Base-by-base conservation (phyloP, 2,329 filamentous ascomycete species). In the Eutypella sp. region DNA sequence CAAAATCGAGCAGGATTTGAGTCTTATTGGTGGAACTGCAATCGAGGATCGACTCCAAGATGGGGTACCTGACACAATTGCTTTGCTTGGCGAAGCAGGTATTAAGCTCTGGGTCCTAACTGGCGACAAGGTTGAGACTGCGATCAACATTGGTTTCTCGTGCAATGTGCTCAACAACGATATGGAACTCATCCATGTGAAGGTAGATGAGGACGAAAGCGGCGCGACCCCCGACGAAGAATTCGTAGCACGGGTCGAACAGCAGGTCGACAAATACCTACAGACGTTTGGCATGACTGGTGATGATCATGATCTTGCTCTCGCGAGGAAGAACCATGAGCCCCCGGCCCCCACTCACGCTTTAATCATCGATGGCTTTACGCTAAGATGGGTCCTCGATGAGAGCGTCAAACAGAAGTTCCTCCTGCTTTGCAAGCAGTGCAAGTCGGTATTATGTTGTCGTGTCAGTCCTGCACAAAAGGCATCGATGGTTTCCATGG, bases 61-160 rank as follows among this genome's bases (percentile, higher is more conserved):
- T 57, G 93, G 92, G 48, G 93, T 99, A 3, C 93, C 93, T 6
- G 93, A 97, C 62, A 92, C 93, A 0, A 99, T 99, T 58, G 87
- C 86, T 42, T 72, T 99, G 38, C 82, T 99, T 43, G 92, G 86
- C 24, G 82, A 90, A 60, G 93, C 93, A 44, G 95, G 95, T 64
- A 96, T 99, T 68, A 99, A 99, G 69, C 80, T 99, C 7, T 99
- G 93, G 93, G 93, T 99, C 44, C 73, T 99, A 53, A 99, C 93
- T 15, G 93, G 95, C 52, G 93, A 99, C 75, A 99, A 97, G 69
- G 92, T 97, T 25, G 93, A 99, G 70, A 99, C 93, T 20, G 93
- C 95, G 47, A 99, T 99, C 81, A 99, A 99, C 70, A 99, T 99
- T 62, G 93, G 93, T 2, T 99, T 97, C 69, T 99, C 95, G 10